Evolutionary conservation across 2,329 filamentous ascomycete genomes (phyloP).

Genomic region (Fusarium sp.): DNA sequence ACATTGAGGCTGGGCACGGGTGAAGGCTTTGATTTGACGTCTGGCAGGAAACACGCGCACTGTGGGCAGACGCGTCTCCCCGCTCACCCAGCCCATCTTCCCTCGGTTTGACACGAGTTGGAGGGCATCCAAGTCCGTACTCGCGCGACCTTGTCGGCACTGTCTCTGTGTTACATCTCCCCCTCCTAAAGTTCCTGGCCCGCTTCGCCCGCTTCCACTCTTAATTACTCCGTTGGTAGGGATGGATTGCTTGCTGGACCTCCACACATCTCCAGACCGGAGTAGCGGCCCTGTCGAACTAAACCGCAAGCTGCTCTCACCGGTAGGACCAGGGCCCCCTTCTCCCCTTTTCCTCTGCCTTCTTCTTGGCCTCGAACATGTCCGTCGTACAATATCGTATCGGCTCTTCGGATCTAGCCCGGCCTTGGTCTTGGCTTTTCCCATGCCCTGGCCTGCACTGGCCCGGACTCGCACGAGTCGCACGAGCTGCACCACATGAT

Average conservation of each 20-base stretch:
- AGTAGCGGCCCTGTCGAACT: constrained; percentile 32
- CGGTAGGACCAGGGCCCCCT: constrained; percentile 23
- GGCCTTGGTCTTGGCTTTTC: constrained; percentile 23
- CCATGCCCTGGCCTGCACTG: constrained; percentile 28
- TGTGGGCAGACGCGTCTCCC: constrained; percentile 16
- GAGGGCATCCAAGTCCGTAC: not conserved
- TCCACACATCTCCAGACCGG: constrained; percentile 36
- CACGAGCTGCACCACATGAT: constrained; percentile 30
- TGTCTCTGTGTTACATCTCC: constrained; percentile 38
- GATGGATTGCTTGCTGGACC: constrained; percentile 15
- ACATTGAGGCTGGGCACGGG: constrained; percentile 11
- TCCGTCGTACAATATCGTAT: constrained; percentile 35
- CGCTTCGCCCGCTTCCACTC: constrained; percentile 15
- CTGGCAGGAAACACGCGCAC: constrained; percentile 17
- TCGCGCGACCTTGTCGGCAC: constrained; percentile 10
- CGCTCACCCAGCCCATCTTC: not conserved
- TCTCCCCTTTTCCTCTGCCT: constrained; percentile 24
- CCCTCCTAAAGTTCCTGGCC: constrained; percentile 40
- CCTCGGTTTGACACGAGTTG: too few relatives aligned
- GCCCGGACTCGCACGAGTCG: constrained; percentile 40
- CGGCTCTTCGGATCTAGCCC: constrained; percentile 37
- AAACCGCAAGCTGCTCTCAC: constrained; percentile 24
- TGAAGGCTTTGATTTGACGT: constrained; percentile 25
- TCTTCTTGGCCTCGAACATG: constrained; percentile 13
- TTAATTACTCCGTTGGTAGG: constrained; percentile 31